Evolutionary conservation across 371 early-diverging fungal genomes (phyloP).

Genomic region (Mucor velutinosus): DNA sequence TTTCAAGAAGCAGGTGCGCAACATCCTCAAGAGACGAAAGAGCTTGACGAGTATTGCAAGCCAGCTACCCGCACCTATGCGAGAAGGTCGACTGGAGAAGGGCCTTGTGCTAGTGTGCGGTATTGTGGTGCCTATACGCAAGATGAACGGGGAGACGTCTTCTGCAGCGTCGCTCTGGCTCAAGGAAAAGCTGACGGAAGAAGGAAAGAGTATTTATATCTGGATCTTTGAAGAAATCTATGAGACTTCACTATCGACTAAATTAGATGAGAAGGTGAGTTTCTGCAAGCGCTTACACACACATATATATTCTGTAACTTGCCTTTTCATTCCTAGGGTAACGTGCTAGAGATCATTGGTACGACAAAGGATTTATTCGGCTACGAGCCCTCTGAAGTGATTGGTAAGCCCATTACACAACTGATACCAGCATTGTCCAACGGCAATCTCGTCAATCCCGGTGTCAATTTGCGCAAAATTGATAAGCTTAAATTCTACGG

Average conservation of each 20-base stretch:
- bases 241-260: conserved; percentile 43
- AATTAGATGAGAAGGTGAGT: background rate
- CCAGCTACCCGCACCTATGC: background rate
- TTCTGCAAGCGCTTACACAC: background rate
- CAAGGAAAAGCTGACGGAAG: conserved; percentile 47
- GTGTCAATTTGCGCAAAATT: conserved; percentile 47
- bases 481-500: conserved; percentile 65
- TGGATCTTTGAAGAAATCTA: conserved; percentile 68
- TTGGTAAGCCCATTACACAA: conserved; percentile 52
- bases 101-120: conserved; percentile 55
- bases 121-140: conserved; percentile 57
- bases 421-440: conserved; percentile 51
- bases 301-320: background rate
- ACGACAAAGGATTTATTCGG: conserved; percentile 61
- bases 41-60: background rate
- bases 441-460: conserved; percentile 43
- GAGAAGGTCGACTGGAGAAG: background rate
- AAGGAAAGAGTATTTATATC: conserved; percentile 45
- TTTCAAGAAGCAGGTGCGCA: conserved; percentile 6
- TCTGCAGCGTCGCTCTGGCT: conserved; percentile 65
- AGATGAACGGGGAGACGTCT: conserved; percentile 49
- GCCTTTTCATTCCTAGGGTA: conserved; percentile 33
- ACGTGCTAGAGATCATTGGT: conserved; percentile 46
- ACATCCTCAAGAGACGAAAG: conserved; percentile 8
- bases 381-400: conserved; percentile 51